A percentile compares a stretch with the other conserved stretches of the same genome.
Conservation (phyloP, 176 grass and related monocot genomes). For the Carex myosuroides region DNA sequence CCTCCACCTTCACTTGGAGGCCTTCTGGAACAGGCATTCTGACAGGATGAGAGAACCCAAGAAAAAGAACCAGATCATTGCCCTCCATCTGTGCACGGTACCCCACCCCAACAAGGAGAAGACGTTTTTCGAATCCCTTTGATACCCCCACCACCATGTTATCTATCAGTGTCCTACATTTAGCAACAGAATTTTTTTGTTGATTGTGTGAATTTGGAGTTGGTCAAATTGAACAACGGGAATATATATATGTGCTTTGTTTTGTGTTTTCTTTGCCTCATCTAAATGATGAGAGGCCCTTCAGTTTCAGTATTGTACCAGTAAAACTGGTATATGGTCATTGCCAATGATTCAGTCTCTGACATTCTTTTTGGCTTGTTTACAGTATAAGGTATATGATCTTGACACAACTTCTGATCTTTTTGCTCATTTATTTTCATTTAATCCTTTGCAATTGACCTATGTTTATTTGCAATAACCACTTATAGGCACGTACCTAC, state of each 20-base stretch:
- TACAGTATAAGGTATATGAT: not conserved
- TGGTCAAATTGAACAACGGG: not conserved
- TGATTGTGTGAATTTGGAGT: not conserved
- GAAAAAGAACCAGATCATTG: slow-evolving; percentile 76
- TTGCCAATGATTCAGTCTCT: not conserved
- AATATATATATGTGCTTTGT: not conserved
- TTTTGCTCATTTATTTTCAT: not conserved
- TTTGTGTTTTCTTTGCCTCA: not conserved
- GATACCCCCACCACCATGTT: slow-evolving; percentile 93
- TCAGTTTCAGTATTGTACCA: not conserved
- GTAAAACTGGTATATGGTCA: not conserved
- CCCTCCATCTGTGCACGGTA: slow-evolving; percentile 79
- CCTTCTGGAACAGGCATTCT: slow-evolving; percentile 77
- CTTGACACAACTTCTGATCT: not conserved
- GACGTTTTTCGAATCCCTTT: slow-evolving; percentile 88
- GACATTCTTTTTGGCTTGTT: not conserved
- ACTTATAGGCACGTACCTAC: not conserved
- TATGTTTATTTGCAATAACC: not conserved
- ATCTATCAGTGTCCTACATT: slow-evolving; percentile 72
- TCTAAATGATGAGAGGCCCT: not conserved
- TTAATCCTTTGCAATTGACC: not conserved
- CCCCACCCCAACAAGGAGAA: slow-evolving; percentile 78
- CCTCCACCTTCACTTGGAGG: slow-evolving; percentile 74
- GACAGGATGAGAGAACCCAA: slow-evolving; percentile 90
- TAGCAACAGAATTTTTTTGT: slow-evolving; percentile 1